A percentile compares a stretch with the other conserved stretches of the same genome.
Conservation (phyloP, 1,139 yeast genomes). For the Tardiomyces depauwii region DNA sequence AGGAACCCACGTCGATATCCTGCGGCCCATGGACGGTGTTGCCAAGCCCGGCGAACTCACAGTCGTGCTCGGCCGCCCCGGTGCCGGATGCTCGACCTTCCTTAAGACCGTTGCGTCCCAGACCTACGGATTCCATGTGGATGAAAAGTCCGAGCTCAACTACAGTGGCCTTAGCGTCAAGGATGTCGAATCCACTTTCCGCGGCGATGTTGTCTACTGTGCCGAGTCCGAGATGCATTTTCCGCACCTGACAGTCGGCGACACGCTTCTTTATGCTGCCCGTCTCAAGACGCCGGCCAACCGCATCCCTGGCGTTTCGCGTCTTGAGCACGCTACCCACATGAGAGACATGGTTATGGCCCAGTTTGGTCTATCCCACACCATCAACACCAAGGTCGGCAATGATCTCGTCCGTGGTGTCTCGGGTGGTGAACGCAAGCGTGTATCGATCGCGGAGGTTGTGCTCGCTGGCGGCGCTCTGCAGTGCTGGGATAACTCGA, state of each 20-base stretch:
- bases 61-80: slow-evolving; percentile 74
- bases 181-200: slow-evolving; percentile 39
- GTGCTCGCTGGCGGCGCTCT: slow-evolving; percentile 49
- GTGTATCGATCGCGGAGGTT: slow-evolving; percentile 69
- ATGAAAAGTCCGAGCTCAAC: slow-evolving; percentile 33
- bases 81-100: slow-evolving; percentile 76
- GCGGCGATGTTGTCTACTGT: slow-evolving; percentile 63
- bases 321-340: slow-evolving; percentile 49
- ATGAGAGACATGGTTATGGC: slow-evolving; percentile 63
- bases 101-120: slow-evolving; percentile 59
- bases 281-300: slow-evolving; percentile 54
- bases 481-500: slow-evolving; percentile 68
- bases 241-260: slow-evolving; percentile 63
- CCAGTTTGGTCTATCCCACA: slow-evolving; percentile 57
- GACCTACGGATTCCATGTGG: slow-evolving; percentile 60
- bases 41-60: slow-evolving; percentile 62
- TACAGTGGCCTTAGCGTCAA: slow-evolving; percentile 28
- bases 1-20: slow-evolving; percentile 38
- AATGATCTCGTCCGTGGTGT: slow-evolving; percentile 66
- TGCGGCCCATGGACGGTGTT: slow-evolving; percentile 58
- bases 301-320: slow-evolving; percentile 46
- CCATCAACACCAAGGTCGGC: slow-evolving; percentile 61
- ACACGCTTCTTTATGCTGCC: slow-evolving; percentile 58
- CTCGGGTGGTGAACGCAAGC: slow-evolving; percentile 77
- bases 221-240: slow-evolving; percentile 65